Conservation (phyloP, 1,139 yeast genomes). For the Scheffersomyces lignicola region DNA sequence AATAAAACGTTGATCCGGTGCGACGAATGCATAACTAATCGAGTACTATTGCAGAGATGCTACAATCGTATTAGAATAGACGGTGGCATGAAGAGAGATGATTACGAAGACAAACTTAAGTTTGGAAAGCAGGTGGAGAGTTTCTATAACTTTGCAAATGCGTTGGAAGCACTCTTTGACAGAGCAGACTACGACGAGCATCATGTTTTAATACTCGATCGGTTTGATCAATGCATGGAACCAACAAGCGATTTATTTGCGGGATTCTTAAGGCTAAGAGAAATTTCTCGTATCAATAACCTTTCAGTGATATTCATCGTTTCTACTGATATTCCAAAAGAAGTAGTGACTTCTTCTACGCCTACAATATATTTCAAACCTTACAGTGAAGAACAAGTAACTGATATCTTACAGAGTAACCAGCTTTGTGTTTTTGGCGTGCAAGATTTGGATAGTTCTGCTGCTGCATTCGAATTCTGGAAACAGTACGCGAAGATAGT, state of each 20-base stretch:
- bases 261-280: constrained; percentile 50
- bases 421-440: constrained; percentile 28
- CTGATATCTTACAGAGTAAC: constrained; percentile 31
- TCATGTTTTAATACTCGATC: constrained; percentile 61
- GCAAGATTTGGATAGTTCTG: constrained; percentile 22
- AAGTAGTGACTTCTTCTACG: constrained; percentile 43
- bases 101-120: constrained; percentile 15
- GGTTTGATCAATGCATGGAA: constrained; percentile 57
- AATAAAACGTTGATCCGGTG: constrained; percentile 32
- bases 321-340: constrained; percentile 47
- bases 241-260: constrained; percentile 43
- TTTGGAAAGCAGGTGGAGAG: constrained; percentile 38
- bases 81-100: constrained; percentile 16
- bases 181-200: constrained; percentile 31
- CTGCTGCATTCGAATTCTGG: constrained; percentile 41
- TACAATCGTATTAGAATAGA: constrained; percentile 28
- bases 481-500: constrained; percentile 47
- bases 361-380: constrained; percentile 53
- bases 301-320: constrained; percentile 32
- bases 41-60: constrained; percentile 40
- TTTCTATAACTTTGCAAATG: constrained; percentile 45
- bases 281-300: constrained; percentile 34
- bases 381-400: constrained; percentile 43
- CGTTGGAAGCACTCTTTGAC: constrained; percentile 38
- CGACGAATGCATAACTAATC: constrained; percentile 42